Conservation (phyloP, 2,329 filamentous ascomycete genomes). For the Thielaviopsis musarum region DNA sequence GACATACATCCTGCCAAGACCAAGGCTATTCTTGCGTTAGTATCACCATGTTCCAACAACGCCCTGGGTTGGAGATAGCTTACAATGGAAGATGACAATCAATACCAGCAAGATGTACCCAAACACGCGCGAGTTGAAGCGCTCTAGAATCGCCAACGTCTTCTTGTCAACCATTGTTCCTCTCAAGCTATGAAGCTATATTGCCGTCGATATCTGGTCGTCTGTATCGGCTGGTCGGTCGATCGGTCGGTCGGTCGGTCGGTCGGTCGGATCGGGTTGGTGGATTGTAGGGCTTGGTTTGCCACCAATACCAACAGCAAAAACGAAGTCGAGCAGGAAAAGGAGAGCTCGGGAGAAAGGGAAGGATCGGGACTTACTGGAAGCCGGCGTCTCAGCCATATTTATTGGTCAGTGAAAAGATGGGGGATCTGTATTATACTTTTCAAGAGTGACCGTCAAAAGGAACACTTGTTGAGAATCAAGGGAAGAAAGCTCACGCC, state of each 20-base stretch:
- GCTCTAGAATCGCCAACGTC: conserved; percentile 3
- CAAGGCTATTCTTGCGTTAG: neutral
- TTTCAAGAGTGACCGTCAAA: neutral
- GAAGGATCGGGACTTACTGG: conserved; percentile 4
- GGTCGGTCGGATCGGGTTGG: neutral
- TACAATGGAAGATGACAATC: conserved; percentile 12
- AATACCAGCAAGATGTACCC: conserved; percentile 10
- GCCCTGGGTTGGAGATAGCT: neutral
- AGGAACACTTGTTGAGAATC: neutral
- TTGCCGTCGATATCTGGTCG: neutral
- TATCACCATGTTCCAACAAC: neutral
- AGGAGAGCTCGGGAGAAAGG: neutral
- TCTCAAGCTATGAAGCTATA: neutral
- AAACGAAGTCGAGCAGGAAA: neutral
- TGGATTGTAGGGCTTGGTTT: neutral
- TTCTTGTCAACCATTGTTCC: conserved; percentile 6
- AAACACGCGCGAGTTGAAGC: conserved; percentile 12
- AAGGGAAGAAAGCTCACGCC: neutral
- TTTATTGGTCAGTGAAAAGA: conserved; percentile 3
- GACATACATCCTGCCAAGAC: conserved; percentile 12
- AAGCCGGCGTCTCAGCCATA: conserved; percentile 11
- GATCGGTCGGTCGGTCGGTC: neutral
- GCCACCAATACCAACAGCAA: neutral
- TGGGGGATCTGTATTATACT: neutral
- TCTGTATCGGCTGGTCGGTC: neutral